A percentile compares a stretch with the other conserved stretches of the same genome.
These are phyloP conservation scores for Anthracocystis panici-leucophaei DNA, from an alignment of 1,284 basidiomycete genomes.

Conservation along the genomic window DNA sequence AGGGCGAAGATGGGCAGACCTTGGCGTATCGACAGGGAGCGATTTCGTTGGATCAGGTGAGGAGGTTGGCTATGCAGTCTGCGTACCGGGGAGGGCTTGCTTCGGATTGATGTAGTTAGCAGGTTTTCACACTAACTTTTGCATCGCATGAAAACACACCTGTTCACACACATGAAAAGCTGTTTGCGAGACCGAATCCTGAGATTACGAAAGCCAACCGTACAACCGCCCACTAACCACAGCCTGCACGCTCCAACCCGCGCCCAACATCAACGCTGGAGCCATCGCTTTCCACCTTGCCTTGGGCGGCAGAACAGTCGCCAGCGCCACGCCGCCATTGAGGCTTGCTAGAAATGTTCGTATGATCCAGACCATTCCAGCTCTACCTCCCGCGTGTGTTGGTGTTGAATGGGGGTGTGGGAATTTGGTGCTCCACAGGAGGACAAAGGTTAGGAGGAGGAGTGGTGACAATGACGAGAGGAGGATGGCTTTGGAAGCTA, in stretches of 20 bases:
- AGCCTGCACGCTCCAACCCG: slow-evolving; percentile 76
- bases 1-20: slow-evolving; percentile 66
- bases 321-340: slow-evolving; percentile 48
- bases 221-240: slow-evolving; percentile 11
- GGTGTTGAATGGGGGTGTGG: slow-evolving; percentile 16
- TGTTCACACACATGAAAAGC: slow-evolving; percentile 71
- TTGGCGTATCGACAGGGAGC: slow-evolving; percentile 63
- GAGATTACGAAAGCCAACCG: slow-evolving; percentile 8
- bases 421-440: slow-evolving; percentile 78
- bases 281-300: neutral
- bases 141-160: neutral
- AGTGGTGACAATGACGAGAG: slow-evolving; percentile 89
- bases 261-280: slow-evolving; percentile 79
- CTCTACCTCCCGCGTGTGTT: neutral
- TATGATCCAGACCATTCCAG: slow-evolving; percentile 69
- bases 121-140: neutral
- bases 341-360: slow-evolving; percentile 62
- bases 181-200: neutral
- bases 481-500: slow-evolving; percentile 82
- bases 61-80: slow-evolving; percentile 57
- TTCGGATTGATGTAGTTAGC: slow-evolving; percentile 72
- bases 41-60: slow-evolving; percentile 65
- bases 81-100: slow-evolving; percentile 67
- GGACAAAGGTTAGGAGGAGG: slow-evolving; percentile 83
- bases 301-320: slow-evolving; percentile 11